Conservation (phyloP, 2,329 filamentous ascomycete species). For the Aspergillus sojae region DNA sequence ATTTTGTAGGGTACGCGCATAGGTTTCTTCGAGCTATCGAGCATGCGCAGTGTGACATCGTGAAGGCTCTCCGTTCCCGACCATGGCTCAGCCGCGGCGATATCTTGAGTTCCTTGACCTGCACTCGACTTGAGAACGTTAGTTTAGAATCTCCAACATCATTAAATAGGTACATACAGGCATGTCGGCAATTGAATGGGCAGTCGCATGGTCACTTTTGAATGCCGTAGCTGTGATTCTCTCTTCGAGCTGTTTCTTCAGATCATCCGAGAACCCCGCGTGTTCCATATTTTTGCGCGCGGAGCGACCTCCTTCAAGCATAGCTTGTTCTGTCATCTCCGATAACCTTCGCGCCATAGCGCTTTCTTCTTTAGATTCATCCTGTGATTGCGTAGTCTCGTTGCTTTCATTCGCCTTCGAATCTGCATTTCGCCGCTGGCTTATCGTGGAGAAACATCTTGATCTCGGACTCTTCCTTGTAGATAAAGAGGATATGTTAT, state of each 20-base stretch:
- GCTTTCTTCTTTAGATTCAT: slow-evolving; percentile 47
- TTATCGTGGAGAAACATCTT: slow-evolving; percentile 27
- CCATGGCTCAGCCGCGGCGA: slow-evolving; percentile 73
- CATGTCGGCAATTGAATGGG: slow-evolving; percentile 57
- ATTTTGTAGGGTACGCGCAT: slow-evolving; percentile 48
- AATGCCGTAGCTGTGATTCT: slow-evolving; percentile 61
- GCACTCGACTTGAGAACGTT: slow-evolving; percentile 53
- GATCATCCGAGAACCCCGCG: slow-evolving; percentile 64
- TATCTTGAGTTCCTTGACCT: slow-evolving; percentile 67
- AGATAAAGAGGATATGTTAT: slow-evolving; percentile 16
- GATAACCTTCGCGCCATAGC: slow-evolving; percentile 62
- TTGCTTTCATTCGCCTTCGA: slow-evolving; percentile 21
- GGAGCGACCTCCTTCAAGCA: slow-evolving; percentile 58
- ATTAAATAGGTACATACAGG: slow-evolving; percentile 42
- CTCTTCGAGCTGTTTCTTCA: slow-evolving; percentile 61
- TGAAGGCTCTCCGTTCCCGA: slow-evolving; percentile 72
- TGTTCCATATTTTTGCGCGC: slow-evolving; percentile 61
- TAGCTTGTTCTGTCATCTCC: slow-evolving; percentile 62
- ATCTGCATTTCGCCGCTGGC: slow-evolving; percentile 26
- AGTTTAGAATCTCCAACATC: not conserved
- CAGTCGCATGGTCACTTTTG: slow-evolving; percentile 54
- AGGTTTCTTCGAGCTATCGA: slow-evolving; percentile 64
- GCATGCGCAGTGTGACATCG: slow-evolving; percentile 81
- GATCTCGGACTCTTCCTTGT: slow-evolving; percentile 14
- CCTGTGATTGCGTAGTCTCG: slow-evolving; percentile 11